phyloP scores from a whole-genome alignment of 192 early-diverging fungal species.

The Linnemannia schmuckeri region DNA sequence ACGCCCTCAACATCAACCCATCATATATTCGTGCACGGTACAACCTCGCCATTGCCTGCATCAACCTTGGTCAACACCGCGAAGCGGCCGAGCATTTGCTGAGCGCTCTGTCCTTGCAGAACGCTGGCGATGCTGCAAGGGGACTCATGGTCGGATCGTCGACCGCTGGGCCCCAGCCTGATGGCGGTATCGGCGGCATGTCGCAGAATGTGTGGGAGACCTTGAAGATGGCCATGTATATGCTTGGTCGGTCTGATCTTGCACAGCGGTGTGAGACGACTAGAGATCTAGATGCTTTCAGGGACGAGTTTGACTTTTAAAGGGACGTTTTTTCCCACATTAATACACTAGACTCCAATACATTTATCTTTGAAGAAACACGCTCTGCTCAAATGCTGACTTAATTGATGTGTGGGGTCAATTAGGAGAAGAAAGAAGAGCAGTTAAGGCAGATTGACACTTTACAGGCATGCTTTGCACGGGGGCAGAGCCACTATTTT shows the following conservation, averaged over 20 bases:
- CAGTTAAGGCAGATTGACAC: no score
- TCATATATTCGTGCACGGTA: slow-evolving; percentile 95
- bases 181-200: slow-evolving; percentile 66
- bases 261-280: slow-evolving; percentile 79
- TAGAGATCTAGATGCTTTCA: slow-evolving; percentile 85
- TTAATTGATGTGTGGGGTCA: background rate
- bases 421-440: no score
- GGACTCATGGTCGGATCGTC: slow-evolving; percentile 46
- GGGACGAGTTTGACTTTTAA: slow-evolving; percentile 89
- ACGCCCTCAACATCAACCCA: slow-evolving; percentile 95
- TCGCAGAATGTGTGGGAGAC: slow-evolving; percentile 88
- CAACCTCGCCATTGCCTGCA: slow-evolving; percentile 94
- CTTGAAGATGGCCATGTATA: slow-evolving; percentile 79
- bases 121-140: slow-evolving; percentile 61
- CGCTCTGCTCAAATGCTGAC: no score
- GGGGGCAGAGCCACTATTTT: no score
- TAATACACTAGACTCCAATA: background rate
- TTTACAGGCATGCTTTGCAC: no score
- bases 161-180: slow-evolving; percentile 48
- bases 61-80: slow-evolving; percentile 87
- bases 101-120: slow-evolving; percentile 88
- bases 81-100: slow-evolving; percentile 96
- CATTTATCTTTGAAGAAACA: background rate
- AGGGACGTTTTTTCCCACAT: background rate
- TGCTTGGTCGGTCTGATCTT: slow-evolving; percentile 86